phyloP scores from a whole-genome alignment of 2,329 filamentous ascomycete genomes.

The Diplodia scrobiculata region DNA sequence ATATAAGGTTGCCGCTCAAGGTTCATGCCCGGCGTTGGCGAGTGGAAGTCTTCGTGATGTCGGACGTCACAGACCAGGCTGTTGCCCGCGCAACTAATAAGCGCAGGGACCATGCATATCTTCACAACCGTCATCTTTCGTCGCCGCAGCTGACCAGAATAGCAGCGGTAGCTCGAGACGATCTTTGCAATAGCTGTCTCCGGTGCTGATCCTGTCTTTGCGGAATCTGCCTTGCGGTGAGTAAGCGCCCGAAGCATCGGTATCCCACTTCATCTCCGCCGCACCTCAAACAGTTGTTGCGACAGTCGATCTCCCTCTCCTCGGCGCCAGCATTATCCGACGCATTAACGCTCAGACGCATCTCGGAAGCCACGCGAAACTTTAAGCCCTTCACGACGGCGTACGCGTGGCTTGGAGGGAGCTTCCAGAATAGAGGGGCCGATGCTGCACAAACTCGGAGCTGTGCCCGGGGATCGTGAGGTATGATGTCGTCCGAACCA shows the following conservation, averaged over 20 bases:
- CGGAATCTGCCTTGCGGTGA: not conserved
- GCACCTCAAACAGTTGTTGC: slow-evolving; percentile 5
- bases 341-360: slow-evolving; percentile 12
- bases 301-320: not conserved
- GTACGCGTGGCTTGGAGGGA: slow-evolving; percentile 11
- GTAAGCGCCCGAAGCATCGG: not conserved
- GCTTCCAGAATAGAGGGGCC: slow-evolving; percentile 3
- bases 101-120: not conserved
- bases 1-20: slow-evolving; percentile 14
- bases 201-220: not conserved
- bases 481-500: not conserved
- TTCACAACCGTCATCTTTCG: not conserved
- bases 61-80: slow-evolving; percentile 17
- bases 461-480: not conserved
- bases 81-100: not conserved
- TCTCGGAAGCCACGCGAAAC: slow-evolving; percentile 13
- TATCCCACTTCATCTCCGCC: slow-evolving; percentile 2
- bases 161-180: not conserved
- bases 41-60: not conserved
- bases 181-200: not conserved
- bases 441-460: not conserved
- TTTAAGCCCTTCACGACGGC: not conserved
- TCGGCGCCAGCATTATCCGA: not conserved
- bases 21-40: not conserved
- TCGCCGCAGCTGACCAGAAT: not conserved